Conservation (phyloP, 1,284 basidiomycete genomes). For the Irpex rosettiformis region DNA sequence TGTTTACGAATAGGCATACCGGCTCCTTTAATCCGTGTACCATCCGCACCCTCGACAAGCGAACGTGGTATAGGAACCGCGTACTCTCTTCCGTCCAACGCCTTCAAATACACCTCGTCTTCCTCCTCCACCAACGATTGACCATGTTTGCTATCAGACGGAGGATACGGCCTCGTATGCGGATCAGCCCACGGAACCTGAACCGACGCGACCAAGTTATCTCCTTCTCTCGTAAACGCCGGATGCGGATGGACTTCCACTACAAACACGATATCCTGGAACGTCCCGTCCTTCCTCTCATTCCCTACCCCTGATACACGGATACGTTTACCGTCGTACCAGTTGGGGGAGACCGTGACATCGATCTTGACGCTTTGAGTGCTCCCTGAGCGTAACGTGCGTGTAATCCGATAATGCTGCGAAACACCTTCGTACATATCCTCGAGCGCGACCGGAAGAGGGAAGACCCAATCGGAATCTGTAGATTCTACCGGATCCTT, state of each 20-base stretch:
- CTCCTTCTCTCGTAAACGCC: conserved; percentile 64
- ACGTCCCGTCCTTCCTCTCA: conserved; percentile 65
- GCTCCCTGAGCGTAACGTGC: conserved; percentile 47
- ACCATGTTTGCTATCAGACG: conserved; percentile 11
- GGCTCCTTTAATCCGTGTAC: conserved; percentile 64
- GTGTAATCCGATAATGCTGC: conserved; percentile 79
- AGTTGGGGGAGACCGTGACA: conserved; percentile 72
- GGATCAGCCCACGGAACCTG: conserved; percentile 70
- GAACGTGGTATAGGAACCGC: conserved; percentile 61
- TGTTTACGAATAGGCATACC: conserved; percentile 79
- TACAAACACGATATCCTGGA: conserved; percentile 78
- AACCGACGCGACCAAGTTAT: conserved; percentile 70
- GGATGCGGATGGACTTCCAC: conserved; percentile 74
- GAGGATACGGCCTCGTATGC: conserved; percentile 33
- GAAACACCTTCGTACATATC: conserved; percentile 82
- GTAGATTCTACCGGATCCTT: not conserved
- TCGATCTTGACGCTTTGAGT: conserved; percentile 76
- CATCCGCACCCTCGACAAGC: conserved; percentile 61
- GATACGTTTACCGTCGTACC: conserved; percentile 72
- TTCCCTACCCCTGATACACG: conserved; percentile 75
- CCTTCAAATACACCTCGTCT: conserved; percentile 54
- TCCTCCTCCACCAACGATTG: conserved; percentile 28
- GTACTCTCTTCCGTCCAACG: conserved; percentile 69
- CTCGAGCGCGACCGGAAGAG: conserved; percentile 77
- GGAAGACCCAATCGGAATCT: conserved; percentile 56